phyloP scores from a whole-genome alignment of 2,329 filamentous ascomycete species.

The Penicillium sp. region DNA sequence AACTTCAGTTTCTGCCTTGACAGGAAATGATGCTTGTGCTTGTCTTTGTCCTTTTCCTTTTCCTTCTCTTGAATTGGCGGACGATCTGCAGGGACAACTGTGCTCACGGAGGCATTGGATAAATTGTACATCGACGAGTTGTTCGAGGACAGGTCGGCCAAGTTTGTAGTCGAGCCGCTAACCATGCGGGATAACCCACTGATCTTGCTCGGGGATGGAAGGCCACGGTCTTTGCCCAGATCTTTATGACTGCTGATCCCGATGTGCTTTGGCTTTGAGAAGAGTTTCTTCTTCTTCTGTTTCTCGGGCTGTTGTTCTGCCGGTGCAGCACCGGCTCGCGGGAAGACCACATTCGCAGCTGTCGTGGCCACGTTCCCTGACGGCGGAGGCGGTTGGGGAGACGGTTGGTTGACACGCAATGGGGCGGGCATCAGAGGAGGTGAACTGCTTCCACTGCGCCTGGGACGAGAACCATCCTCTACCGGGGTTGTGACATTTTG shows the following conservation, averaged over 20 bases:
- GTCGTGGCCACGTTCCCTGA: constrained; percentile 46
- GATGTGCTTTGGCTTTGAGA: constrained; percentile 59
- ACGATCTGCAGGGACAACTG: constrained; percentile 47
- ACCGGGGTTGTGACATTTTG: no score
- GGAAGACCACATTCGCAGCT: constrained; percentile 56
- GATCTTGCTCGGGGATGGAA: constrained; percentile 53
- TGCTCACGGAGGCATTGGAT: constrained; percentile 54
- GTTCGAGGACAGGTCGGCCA: constrained; percentile 48
- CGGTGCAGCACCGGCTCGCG: constrained; percentile 41
- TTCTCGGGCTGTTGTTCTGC: no score
- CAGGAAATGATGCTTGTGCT: constrained; percentile 55
- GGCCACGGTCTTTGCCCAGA: constrained; percentile 40
- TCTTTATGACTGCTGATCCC: constrained; percentile 55
- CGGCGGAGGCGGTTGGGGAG: constrained; percentile 9
- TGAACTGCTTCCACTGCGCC: constrained; percentile 30
- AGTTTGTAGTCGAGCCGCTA: constrained; percentile 53
- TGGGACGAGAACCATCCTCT: constrained; percentile 26
- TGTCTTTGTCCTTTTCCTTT: constrained; percentile 38
- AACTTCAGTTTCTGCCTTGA: constrained; percentile 58
- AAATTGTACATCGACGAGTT: constrained; percentile 53
- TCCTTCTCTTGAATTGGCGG: no score
- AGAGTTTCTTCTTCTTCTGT: constrained; percentile 63
- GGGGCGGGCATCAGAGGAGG: constrained; percentile 26
- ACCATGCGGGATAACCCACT: constrained; percentile 48
- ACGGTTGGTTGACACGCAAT: constrained; percentile 19